Conservation (phyloP, 2,329 filamentous ascomycete species). For the Pyrenochaeta sp. region DNA sequence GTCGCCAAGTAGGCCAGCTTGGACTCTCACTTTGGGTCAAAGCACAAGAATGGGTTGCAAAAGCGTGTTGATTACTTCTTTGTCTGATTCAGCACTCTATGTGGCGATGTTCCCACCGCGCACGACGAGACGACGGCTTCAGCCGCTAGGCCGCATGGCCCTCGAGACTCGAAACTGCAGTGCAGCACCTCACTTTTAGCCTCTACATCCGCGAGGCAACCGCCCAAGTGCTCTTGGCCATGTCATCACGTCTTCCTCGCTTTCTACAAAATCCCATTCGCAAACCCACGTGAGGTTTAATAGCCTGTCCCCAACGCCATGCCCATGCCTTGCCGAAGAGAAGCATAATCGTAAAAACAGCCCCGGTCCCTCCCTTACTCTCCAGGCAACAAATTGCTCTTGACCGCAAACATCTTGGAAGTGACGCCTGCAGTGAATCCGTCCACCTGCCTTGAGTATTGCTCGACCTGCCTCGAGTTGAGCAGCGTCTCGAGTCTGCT, state of each 20-base stretch:
- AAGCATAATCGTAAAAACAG: conserved; percentile 41
- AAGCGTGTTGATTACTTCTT: conserved; percentile 30
- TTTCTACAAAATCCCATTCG: conserved; percentile 29
- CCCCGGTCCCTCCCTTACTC: conserved; percentile 46
- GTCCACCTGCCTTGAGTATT: conserved; percentile 97
- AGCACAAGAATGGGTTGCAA: conserved; percentile 14
- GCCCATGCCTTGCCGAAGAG: conserved; percentile 47
- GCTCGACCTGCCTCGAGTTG: conserved; percentile 94
- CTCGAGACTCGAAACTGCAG: conserved; percentile 9
- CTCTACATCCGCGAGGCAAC: conserved; percentile 4
- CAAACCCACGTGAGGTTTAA: conserved; percentile 23
- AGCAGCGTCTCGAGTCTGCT: conserved; percentile 92
- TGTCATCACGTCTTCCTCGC: conserved; percentile 12
- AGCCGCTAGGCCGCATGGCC: conserved; percentile 13
- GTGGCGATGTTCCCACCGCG: conserved; percentile 21
- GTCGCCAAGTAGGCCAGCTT: conserved; percentile 2
- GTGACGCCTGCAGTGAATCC: conserved; percentile 91
- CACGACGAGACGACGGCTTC: conserved; percentile 14
- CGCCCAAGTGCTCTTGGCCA: conserved; percentile 6
- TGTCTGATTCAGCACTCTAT: conserved; percentile 35
- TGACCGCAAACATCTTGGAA: conserved; percentile 97
- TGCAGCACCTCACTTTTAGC: conserved; percentile 15
- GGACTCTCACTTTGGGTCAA: conserved; percentile 1
- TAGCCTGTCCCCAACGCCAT: conserved; percentile 46
- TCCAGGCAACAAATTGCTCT: conserved; percentile 70